Percentiles rank a stretch among this genome's conserved stretches.
Conservation (phyloP, 1,284 basidiomycete species). For the Heimioporus punctisporus region DNA sequence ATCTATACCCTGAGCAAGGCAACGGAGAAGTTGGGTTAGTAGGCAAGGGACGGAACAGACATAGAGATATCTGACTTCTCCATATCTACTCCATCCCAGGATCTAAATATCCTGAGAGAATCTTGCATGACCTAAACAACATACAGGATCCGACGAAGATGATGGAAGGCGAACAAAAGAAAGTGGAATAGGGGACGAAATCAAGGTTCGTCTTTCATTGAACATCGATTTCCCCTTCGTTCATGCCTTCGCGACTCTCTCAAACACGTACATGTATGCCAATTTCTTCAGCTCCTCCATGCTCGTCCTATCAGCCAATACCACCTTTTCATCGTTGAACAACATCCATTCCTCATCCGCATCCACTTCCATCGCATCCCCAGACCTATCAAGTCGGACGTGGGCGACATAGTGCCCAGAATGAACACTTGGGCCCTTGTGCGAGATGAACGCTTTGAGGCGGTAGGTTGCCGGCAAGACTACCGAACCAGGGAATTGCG, state of each 20-base stretch:
- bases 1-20: too few relatives aligned
- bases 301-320: slow-evolving; percentile 79
- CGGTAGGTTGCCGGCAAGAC: slow-evolving; percentile 75
- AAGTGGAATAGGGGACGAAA: too few relatives aligned
- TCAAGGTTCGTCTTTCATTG: too few relatives aligned
- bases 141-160: too few relatives aligned
- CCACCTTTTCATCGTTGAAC: slow-evolving; percentile 97
- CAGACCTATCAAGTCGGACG: slow-evolving; percentile 41
- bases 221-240: too few relatives aligned
- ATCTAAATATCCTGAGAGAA: too few relatives aligned
- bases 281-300: slow-evolving; percentile 73
- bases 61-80: too few relatives aligned
- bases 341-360: slow-evolving; percentile 74
- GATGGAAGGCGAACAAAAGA: too few relatives aligned
- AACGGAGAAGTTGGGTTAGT: too few relatives aligned
- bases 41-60: too few relatives aligned
- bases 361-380: slow-evolving; percentile 22
- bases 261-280: slow-evolving; percentile 92
- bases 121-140: too few relatives aligned
- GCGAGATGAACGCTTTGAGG: slow-evolving; percentile 94
- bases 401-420: slow-evolving; percentile 96
- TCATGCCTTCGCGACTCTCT: slow-evolving; percentile 52
- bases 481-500: slow-evolving; percentile 15
- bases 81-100: too few relatives aligned
- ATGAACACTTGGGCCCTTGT: slow-evolving; percentile 95